Base-by-base conservation (phyloP, 2,329 filamentous ascomycete genomes). In the Aspergillus viridinutans region DNA sequence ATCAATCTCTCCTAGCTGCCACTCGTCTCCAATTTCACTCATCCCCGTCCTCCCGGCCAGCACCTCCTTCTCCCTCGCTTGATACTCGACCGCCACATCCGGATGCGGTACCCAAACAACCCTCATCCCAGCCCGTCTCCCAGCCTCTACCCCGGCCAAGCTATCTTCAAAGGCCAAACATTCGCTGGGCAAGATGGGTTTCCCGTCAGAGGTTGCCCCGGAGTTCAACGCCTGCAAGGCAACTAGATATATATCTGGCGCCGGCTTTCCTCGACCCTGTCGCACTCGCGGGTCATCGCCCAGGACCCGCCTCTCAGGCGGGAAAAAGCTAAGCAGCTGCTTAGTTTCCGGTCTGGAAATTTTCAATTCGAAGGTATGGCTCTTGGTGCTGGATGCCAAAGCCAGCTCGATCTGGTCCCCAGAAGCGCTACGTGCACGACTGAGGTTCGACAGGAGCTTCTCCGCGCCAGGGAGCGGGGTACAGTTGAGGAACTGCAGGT, bases 81-180 rank as follows among this genome's bases (percentile, higher is more conserved):
- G 55, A 64, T 75, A 77, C 61, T 76, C 73, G 1, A 52, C 59
- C 5, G 69, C 70, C 51, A 73, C 50, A 55, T 67, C 68, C 20
- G 60, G 61, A 67, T 72, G 65, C 45, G 69, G 69, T 4, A 74
- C 69, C 68, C 69, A 72, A 52, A 72, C 50, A 50, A 72, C 71
- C 53, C 71, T 67, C 69, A 72, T 74, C 17, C 68, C 68, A 52
- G 71, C 70, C 23, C 67, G 54, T 57, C 69, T 70, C 52, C 58
- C 67, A 49, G 71, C 66, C 56, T 72, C 69, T 23, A 72, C 65
- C 8, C 71, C 67, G 49, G 60, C 62, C 28, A 72, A 56, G 7
- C 67, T 70, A 63, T 74, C 70, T 56, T 72, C 71, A 21, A 73
- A 73, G 7, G 73, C 70, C 32, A 73, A 61, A 63, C 68, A 72